phyloP scores from a whole-genome alignment of 345 rosid species.

The Draba incana region DNA sequence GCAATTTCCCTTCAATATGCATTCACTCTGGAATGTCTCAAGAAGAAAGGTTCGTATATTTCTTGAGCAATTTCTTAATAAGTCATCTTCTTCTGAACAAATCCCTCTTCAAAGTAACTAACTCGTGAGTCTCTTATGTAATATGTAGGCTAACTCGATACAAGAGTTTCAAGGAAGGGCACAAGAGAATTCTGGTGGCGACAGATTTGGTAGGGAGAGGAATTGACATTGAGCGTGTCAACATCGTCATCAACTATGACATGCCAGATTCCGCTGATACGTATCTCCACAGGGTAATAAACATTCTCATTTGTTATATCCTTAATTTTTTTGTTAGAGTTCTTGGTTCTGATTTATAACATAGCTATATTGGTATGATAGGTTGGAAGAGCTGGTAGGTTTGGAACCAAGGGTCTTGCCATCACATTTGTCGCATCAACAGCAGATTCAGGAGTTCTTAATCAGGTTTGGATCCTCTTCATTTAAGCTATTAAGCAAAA shows the following conservation, averaged over 20 bases:
- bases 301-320: neutral
- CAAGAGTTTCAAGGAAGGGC: slow-evolving; percentile 98
- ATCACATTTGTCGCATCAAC: slow-evolving; percentile 94
- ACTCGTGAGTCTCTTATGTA: neutral
- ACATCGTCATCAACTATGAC: slow-evolving; percentile 97
- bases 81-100: neutral
- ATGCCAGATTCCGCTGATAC: slow-evolving; percentile 99
- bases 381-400: slow-evolving; percentile 99
- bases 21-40: slow-evolving; percentile 99
- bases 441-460: slow-evolving; percentile 86
- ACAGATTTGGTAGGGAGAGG: slow-evolving; percentile 98
- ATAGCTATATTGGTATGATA: neutral
- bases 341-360: neutral
- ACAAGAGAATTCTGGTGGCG: slow-evolving; percentile 94
- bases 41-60: slow-evolving; percentile 76
- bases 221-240: slow-evolving; percentile 96
- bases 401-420: slow-evolving; percentile 98
- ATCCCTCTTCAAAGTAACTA: neutral
- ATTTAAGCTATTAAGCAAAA: neutral
- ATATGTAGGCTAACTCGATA: slow-evolving; percentile 82
- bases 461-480: slow-evolving; percentile 60
- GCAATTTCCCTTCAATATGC: slow-evolving; percentile 97
- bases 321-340: neutral
- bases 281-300: slow-evolving; percentile 84
- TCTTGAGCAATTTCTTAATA: neutral